Percentiles rank a stretch among this genome's conserved stretches.
phyloP scores from a whole-genome alignment of 176 grass and related monocot species.

The Oryza nivara region DNA sequence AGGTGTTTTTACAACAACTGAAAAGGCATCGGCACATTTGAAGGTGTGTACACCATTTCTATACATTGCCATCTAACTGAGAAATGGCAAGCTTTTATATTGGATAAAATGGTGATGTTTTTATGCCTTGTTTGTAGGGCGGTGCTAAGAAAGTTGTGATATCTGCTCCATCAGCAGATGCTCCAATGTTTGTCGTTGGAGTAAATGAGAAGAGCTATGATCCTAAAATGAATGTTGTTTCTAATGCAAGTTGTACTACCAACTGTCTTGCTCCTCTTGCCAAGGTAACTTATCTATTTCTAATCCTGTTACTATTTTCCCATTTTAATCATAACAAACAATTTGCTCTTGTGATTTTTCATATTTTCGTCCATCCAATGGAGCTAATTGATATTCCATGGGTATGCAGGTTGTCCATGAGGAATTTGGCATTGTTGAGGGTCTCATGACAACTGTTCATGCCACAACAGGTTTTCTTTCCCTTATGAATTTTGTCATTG shows the following conservation, averaged over 20 bases:
- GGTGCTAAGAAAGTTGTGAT: slow-evolving; percentile 99
- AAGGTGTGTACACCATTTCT: slow-evolving; percentile 61
- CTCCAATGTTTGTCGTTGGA: slow-evolving; percentile 99
- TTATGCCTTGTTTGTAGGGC: slow-evolving; percentile 58
- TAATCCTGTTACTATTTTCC: not conserved
- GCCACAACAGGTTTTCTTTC: slow-evolving; percentile 87
- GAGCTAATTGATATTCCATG: slow-evolving; percentile 11
- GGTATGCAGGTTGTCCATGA: slow-evolving; percentile 88
- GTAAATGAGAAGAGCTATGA: slow-evolving; percentile 89
- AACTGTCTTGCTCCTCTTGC: slow-evolving; percentile 99
- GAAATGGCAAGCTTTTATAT: not conserved
- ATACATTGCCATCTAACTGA: slow-evolving; percentile 3
- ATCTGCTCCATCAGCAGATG: slow-evolving; percentile 95
- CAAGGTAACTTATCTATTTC: slow-evolving; percentile 55
- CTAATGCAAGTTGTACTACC: slow-evolving; percentile 97
- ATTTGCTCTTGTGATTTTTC: not conserved
- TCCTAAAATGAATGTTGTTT: slow-evolving; percentile 91
- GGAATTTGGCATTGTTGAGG: slow-evolving; percentile 97
- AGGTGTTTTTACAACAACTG: slow-evolving; percentile 85
- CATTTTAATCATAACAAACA: slow-evolving; percentile 20
- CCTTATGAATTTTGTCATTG: slow-evolving; percentile 11
- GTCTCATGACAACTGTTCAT: slow-evolving; percentile 99
- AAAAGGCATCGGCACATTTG: slow-evolving; percentile 84
- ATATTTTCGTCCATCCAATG: slow-evolving; percentile 30
- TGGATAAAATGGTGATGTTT: slow-evolving; percentile 25